These are phyloP conservation scores for Colletotrichum coccodes DNA, from an alignment of 2,329 filamentous ascomycete species.

Conservation along the genomic window DNA sequence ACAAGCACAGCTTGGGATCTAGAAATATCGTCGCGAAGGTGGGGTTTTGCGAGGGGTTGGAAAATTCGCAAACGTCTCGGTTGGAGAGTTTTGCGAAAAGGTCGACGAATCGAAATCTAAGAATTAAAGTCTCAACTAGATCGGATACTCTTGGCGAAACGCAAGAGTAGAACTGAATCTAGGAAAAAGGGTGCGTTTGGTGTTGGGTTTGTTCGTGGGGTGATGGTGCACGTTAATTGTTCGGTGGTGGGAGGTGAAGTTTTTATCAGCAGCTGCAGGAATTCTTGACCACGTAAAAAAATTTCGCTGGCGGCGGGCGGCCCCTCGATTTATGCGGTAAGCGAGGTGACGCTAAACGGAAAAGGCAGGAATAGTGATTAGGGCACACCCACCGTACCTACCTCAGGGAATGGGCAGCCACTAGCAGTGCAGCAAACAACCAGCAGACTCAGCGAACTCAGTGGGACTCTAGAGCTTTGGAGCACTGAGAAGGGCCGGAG, in stretches of 20 bases:
- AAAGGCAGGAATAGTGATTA: constrained; percentile 26
- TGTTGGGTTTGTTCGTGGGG: constrained; percentile 31
- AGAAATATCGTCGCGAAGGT: constrained; percentile 48
- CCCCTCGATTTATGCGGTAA: constrained; percentile 34
- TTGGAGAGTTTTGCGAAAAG: constrained; percentile 31
- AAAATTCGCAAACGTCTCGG: constrained; percentile 47
- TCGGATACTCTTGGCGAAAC: constrained; percentile 55
- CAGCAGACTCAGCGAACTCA: not conserved
- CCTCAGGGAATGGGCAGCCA: constrained; percentile 5
- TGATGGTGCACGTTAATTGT: constrained; percentile 43
- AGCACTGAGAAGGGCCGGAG: constrained; percentile 9
- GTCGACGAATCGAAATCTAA: constrained; percentile 41
- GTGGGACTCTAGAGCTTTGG: not conserved
- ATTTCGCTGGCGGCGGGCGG: constrained; percentile 40
- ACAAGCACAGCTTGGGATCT: constrained; percentile 85
- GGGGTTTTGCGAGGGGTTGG: constrained; percentile 44
- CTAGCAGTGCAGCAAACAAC: constrained; percentile 2
- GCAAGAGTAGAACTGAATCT: constrained; percentile 54
- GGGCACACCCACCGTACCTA: constrained; percentile 28
- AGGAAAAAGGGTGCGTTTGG: constrained; percentile 45
- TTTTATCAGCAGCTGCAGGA: constrained; percentile 31
- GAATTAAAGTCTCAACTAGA: constrained; percentile 52
- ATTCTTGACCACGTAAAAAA: constrained; percentile 45
- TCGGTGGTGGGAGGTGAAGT: constrained; percentile 37
- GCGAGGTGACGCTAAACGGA: constrained; percentile 31